Base-by-base conservation (phyloP, 805 yeast species). In the Teunomyces funiuensis region DNA sequence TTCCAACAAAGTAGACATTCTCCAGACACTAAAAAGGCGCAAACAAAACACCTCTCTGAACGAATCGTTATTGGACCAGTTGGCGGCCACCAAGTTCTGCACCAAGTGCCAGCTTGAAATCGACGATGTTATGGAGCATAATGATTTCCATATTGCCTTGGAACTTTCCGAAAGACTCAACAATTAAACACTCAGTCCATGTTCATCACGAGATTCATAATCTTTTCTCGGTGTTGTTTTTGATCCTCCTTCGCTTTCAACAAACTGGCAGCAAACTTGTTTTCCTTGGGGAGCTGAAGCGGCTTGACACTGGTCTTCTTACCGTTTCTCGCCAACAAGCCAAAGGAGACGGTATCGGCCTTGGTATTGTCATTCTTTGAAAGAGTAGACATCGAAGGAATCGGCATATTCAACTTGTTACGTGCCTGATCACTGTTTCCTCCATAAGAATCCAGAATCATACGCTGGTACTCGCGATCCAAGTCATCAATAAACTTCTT, bases 261-360 rank as follows among this genome's bases (percentile, higher is more conserved):
- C 13, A 82, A 73, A 22, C 71, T 73, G 25, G 74, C 69, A 0
- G 79, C 83, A 55, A 85, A 74, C 41, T 68, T 74, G 18, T 74
- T 73, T 44, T 77, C 67, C 1, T 71, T 60, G 0, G 89, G 88
- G 26, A 85, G 59, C 4, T 55, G 59, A 18, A 84, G 54, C 25
- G 64, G 69, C 37, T 72, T 71, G 1, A 77, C 62, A 2, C 69
- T 60, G 6, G 54, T 39, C 45, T 65, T 72, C 51, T 73, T 74
- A 15, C 82, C 85, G 19, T 70, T 60, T 49, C 72, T 79, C 6
- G 83, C 75, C 40, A 84, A 57, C 41, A 84, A 69, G 3, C 78
- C 74, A 55, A 83, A 83, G 10, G 75, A 57, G 20, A 74, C 61
- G 36, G 44, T 38, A 8, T 51, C 36, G 14, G 39, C 10, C 9